Conservation (phyloP, 148 eudicot species). For the Fagopyrum tataricum region DNA sequence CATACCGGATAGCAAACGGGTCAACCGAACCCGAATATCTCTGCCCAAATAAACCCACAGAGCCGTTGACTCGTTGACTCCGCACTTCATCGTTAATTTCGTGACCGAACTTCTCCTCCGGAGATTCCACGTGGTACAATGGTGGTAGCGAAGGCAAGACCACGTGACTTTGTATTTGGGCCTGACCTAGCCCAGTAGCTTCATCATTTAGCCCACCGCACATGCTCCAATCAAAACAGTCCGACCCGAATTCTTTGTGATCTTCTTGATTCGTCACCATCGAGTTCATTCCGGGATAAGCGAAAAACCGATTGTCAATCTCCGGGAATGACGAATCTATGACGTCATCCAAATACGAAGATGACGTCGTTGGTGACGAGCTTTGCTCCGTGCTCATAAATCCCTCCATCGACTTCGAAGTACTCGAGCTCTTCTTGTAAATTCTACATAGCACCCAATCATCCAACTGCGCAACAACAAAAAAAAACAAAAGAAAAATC, state of each 20-base stretch:
- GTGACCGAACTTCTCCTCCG: conserved; percentile 2
- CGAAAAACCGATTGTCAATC: conserved; percentile 26
- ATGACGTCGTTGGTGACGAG: conserved; percentile 35
- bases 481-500: background rate
- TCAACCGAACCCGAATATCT: conserved; percentile 16
- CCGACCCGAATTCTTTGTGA: conserved; percentile 39
- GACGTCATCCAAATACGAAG: conserved; percentile 52
- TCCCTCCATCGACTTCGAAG: conserved; percentile 24
- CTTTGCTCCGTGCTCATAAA: conserved; percentile 27
- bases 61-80: conserved; percentile 19
- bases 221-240: conserved; percentile 47
- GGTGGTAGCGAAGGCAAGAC: conserved; percentile 27
- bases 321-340: conserved; percentile 49
- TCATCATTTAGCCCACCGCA: conserved; percentile 30
- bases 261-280: conserved; percentile 20
- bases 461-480: conserved; percentile 40
- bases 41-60: conserved; percentile 6
- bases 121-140: conserved; percentile 28
- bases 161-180: conserved; percentile 23
- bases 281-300: conserved; percentile 38
- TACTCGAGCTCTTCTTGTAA: conserved; percentile 55
- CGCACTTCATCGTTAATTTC: conserved; percentile 20
- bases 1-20: conserved; percentile 28
- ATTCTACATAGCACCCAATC: conserved; percentile 78
- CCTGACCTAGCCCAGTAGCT: conserved; percentile 24